Conservation (phyloP, 352 stramenopile species). For the Phytophthora sansomeana region DNA sequence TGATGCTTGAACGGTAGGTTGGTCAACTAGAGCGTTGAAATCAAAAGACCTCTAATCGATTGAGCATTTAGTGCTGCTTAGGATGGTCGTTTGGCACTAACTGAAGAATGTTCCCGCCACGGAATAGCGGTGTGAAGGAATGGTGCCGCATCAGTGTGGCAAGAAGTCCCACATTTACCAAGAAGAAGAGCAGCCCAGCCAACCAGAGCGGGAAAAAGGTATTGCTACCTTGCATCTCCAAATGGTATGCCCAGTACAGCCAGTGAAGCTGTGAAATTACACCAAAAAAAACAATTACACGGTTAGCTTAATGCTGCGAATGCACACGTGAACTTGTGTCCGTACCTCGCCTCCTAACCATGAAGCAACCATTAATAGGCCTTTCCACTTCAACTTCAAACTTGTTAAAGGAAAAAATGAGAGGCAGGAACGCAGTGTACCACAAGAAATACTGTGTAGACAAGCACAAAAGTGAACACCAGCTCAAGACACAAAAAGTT, state of each 20-base stretch:
- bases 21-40: not conserved
- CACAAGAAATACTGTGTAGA: constrained; percentile 98
- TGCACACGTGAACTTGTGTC: not conserved
- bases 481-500: not conserved
- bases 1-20: not conserved
- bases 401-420: constrained; percentile 85
- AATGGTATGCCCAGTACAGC: constrained; percentile 90
- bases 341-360: constrained; percentile 84
- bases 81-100: constrained; percentile 30
- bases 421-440: constrained; percentile 95
- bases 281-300: too few relatives aligned
- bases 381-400: constrained; percentile 72
- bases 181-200: constrained; percentile 90
- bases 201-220: constrained; percentile 92
- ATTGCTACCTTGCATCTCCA: constrained; percentile 92
- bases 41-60: not conserved
- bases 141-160: constrained; percentile 77
- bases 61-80: constrained; percentile 33
- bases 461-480: constrained; percentile 8
- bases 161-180: constrained; percentile 85
- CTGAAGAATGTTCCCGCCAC: constrained; percentile 47
- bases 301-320: constrained; percentile 7
- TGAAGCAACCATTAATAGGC: constrained; percentile 59
- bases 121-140: constrained; percentile 68
- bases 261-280: constrained; percentile 74